Base-by-base conservation (phyloP, 1,284 basidiomycete genomes). In the Gymnopus androsaceus region DNA sequence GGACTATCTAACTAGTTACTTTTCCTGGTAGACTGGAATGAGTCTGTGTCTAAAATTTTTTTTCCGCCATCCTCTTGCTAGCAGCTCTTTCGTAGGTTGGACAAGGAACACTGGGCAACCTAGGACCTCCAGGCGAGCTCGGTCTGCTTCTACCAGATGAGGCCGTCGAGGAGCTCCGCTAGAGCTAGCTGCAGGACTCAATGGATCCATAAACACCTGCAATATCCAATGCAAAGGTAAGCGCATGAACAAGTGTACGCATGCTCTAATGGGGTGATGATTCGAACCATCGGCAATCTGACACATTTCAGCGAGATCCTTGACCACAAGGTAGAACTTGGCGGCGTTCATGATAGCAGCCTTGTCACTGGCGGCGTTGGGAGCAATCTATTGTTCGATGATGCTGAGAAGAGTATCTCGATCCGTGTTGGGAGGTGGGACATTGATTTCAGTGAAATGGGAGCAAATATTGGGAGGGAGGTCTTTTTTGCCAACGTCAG, bases 401-500 rank as follows among this genome's bases (percentile, higher is more conserved):
- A 99, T 96, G 61, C 81, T 84, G 37, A 96, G 77, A 4, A 99
- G 82, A 0, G 96, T 96, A 46, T 98, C 95, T 53, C 84, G 85
- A 70, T 99, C 94, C 25, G 90, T 82, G 64, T 99, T 97, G 1
- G 97, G 96, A 12, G 96, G 85, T 12, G 91, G 86, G 3, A 98
- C 95, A 67, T 96, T 95, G 50, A 99, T 84, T 72, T 99, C 97
- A 2, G 95, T 98, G 75, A 99, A 99, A 30, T 92, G 86, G 6
- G 90, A 86, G 33, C 96, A 87, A 45, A 99, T 89, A 63, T 90
- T 90, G 0, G 91, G 87, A 9, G 94, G 93, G 1, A 99, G 85
- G 65, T 98, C 96, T 66, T 95, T 96, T 79, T 99, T 99, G 54
- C 97, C 97, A 19, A 98, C 93, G 63, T 99, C 97, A 2, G 96